Conservation (phyloP, 371 early-diverging fungal genomes). For the Mortierella sp. region DNA sequence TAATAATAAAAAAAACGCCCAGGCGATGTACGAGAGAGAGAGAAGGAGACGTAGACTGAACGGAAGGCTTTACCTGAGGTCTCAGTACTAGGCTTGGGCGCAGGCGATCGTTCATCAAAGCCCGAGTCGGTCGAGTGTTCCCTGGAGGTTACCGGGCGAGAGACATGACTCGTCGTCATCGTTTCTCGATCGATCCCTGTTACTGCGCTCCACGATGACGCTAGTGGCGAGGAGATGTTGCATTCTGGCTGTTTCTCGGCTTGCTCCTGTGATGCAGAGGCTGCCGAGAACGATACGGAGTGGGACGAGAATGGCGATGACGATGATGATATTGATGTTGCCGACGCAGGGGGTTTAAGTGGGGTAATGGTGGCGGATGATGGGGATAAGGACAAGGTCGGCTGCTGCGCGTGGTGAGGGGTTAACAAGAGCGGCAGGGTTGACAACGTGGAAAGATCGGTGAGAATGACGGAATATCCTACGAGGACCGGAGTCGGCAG, state of each 20-base stretch:
- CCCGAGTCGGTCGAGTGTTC: conserved; percentile 27
- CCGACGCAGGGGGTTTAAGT: neutral
- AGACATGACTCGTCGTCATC: neutral
- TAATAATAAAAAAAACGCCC: no score
- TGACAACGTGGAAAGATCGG: conserved; percentile 33
- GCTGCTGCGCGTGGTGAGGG: conserved; percentile 8
- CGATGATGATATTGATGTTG: neutral
- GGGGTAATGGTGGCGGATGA: neutral
- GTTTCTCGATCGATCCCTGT: neutral
- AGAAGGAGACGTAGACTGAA: neutral
- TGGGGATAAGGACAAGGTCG: conserved; percentile 4
- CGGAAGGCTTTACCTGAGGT: no score
- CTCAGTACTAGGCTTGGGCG: no score
- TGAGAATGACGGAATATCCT: conserved; percentile 41
- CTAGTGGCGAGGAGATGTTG: no score
- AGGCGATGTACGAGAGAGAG: neutral
- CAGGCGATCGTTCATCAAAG: conserved; percentile 18
- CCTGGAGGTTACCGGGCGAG: conserved; percentile 12
- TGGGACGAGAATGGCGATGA: neutral
- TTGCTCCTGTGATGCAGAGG: no score
- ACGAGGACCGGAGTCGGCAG: conserved; percentile 5
- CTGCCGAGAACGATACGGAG: no score
- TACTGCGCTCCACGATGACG: neutral
- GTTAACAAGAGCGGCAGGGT: neutral
- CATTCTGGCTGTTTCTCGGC: no score